Base-by-base conservation (phyloP, 495 filamentous ascomycete genomes). In the Penicillium soppii region DNA sequence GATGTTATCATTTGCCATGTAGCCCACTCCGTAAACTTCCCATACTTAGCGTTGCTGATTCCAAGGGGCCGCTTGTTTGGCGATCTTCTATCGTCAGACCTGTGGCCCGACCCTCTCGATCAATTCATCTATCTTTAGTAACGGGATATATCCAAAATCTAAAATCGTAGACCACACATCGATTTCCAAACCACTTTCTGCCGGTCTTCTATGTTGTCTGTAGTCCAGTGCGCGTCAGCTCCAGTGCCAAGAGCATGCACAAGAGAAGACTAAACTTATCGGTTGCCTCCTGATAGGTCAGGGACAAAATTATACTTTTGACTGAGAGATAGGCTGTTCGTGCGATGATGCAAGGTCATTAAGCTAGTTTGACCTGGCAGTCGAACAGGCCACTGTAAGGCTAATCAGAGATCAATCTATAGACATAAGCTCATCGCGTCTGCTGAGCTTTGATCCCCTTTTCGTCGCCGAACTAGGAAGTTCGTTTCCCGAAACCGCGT, bases 171-270 rank as follows among this genome's bases (percentile, higher is more conserved):
- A 37, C 35, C 7, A 20, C 5, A 37, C 35, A 9, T 4, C 35
- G 20, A n/a, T n/a, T n/a, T n/a, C n/a, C n/a, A n/a, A n/a, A n/a
- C n/a, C n/a, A n/a, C n/a, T n/a, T 8, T 42, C 39, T 42, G 39
- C 39, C 22, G 8, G 39, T 0, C 39, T 10, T 42, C 26, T 22
- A 17, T 25, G 13, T 21, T 42, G 39, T 17, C n/a, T 42, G 39
- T 42, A 12, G 39, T 21, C 7, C n/a, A 42, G 21, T 42, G 21
- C 20, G 39, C 39, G 5, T 10, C 22, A 0, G 39, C 39, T 42
- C 39, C 22, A 42, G 39, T 42, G 39, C 39, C 22, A 42, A 42
- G 39, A 42, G 39, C 39, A 42, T 42, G 22, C 39, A 22, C 39
- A 42, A 42, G 3, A 26, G 22, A 42, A 42, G 39, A 42, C 39